Percentiles rank a stretch among this genome's conserved stretches.
Conservation (phyloP, 2,329 filamentous ascomycete species). For the Aureobasidium sp. region DNA sequence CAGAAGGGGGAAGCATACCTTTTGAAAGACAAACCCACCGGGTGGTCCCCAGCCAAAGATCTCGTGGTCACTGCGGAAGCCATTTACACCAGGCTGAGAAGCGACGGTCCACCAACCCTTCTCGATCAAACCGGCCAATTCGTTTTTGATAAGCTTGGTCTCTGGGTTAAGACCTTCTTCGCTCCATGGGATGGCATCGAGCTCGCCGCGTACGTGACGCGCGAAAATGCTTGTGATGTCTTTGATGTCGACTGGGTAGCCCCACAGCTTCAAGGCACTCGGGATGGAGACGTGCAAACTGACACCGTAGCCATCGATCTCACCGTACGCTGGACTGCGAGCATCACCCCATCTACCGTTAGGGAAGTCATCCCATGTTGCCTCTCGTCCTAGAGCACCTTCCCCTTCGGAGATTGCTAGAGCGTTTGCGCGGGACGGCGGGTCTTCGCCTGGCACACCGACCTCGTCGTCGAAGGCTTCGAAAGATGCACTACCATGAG, state of each 20-base stretch:
- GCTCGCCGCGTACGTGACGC: constrained; percentile 68
- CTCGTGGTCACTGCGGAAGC: constrained; percentile 63
- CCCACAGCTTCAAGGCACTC: constrained; percentile 79
- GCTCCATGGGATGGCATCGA: constrained; percentile 84
- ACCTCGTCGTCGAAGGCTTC: constrained; percentile 72
- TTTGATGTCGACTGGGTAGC: constrained; percentile 56
- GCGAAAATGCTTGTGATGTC: constrained; percentile 79
- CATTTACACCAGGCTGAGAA: constrained; percentile 89
- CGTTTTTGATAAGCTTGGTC: constrained; percentile 68
- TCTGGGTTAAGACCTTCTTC: constrained; percentile 82
- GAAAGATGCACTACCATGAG: constrained; percentile 39
- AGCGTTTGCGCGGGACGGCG: constrained; percentile 58
- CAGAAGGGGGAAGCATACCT: too few relatives aligned
- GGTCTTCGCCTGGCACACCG: constrained; percentile 64
- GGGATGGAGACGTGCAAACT: constrained; percentile 83
- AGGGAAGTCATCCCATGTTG: constrained; percentile 97
- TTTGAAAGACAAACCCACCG: constrained; percentile 94
- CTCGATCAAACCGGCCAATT: constrained; percentile 70
- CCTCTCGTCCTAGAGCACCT: constrained; percentile 79
- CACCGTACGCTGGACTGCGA: constrained; percentile 84
- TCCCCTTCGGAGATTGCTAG: constrained; percentile 92
- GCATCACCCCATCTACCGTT: constrained; percentile 95
- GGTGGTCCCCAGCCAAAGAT: constrained; percentile 90
- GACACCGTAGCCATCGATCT: constrained; percentile 98
- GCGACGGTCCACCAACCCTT: constrained; percentile 94